phyloP scores from a whole-genome alignment of 371 early-diverging fungal genomes.

The Umbelopsis sp. region DNA sequence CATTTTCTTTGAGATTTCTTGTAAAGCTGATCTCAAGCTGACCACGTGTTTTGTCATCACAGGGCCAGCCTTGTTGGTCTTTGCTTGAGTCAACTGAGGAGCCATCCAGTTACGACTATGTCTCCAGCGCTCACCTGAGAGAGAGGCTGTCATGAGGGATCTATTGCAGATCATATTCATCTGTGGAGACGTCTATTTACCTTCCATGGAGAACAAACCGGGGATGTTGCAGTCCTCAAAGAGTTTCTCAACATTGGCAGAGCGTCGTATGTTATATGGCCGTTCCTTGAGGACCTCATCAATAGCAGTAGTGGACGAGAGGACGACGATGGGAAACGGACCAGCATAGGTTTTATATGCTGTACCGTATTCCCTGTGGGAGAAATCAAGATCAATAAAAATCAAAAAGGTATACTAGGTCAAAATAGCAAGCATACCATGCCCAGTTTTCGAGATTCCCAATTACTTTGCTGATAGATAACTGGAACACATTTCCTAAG shows the following conservation, averaged over 20 bases:
- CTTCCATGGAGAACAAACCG: conserved; percentile 18
- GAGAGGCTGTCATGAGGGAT: background rate
- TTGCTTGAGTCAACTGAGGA: conserved; percentile 16
- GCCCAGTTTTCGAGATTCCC: background rate
- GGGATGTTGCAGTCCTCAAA: conserved; percentile 9
- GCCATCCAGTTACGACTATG: conserved; percentile 20
- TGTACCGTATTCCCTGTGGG: background rate
- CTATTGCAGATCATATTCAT: background rate
- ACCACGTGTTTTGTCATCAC: conserved; percentile 11
- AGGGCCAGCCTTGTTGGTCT: background rate
- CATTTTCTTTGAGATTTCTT: background rate
- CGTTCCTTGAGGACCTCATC: conserved; percentile 19
- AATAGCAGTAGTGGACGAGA: background rate
- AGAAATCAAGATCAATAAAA: background rate
- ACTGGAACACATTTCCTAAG: background rate
- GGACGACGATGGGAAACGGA: background rate
- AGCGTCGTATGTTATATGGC: background rate
- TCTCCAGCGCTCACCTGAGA: conserved; percentile 15
- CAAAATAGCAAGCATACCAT: background rate
- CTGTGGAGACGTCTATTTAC: background rate
- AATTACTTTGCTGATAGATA: background rate
- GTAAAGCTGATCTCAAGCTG: background rate
- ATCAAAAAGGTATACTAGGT: too few species aligned
- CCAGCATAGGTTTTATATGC: background rate
- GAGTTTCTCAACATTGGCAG: background rate